Conservation (phyloP, 176 grass and related monocot genomes). For the Alopecurus myosuroides region DNA sequence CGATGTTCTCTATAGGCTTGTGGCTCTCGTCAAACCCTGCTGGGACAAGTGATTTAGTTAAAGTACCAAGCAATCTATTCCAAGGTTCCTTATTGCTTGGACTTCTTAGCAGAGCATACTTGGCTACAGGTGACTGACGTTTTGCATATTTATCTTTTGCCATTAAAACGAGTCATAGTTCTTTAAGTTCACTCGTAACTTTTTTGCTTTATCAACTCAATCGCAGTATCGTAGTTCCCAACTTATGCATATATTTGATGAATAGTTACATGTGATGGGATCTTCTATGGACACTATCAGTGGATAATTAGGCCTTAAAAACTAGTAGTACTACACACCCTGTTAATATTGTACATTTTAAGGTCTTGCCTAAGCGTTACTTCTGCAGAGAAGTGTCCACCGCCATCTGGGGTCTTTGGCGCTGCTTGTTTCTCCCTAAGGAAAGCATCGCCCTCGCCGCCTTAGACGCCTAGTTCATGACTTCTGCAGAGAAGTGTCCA, state of each 20-base stretch:
- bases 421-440: neutral
- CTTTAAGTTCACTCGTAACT: neutral
- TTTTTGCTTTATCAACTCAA: conserved; percentile 8
- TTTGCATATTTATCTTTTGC: neutral
- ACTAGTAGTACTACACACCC: neutral
- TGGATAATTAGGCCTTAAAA: neutral
- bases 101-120: conserved; percentile 92
- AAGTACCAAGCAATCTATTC: conserved; percentile 93
- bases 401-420: neutral
- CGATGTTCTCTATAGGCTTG: conserved; percentile 96
- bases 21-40: conserved; percentile 77
- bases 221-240: neutral
- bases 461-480: neutral
- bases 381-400: neutral
- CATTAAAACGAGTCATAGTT: too few species aligned
- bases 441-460: neutral
- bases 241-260: neutral
- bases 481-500: neutral
- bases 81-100: conserved; percentile 97
- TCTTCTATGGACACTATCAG: neutral
- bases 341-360: neutral
- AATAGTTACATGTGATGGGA: neutral
- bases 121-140: conserved; percentile 65
- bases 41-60: conserved; percentile 76
- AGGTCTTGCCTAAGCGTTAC: neutral